A percentile compares a stretch with the other conserved stretches of the same genome.
These are phyloP conservation scores for Saccharomycopsis babjevae DNA, from an alignment of 805 yeast species.

Conservation along the genomic window DNA sequence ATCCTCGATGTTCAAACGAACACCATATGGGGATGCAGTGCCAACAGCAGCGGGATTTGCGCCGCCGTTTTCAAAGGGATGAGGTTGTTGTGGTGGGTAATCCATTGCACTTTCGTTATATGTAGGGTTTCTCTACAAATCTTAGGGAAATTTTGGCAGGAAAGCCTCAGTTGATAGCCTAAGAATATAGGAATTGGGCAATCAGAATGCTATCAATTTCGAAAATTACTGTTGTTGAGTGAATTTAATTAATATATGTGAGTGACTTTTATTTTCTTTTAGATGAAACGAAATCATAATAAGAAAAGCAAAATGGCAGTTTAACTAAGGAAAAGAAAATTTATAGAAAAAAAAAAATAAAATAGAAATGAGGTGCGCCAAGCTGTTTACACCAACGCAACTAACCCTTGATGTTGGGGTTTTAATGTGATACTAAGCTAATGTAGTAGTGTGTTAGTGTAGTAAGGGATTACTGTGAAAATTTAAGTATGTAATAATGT, in stretches of 20 bases:
- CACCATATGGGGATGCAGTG: not conserved
- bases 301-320: no score
- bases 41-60: not conserved
- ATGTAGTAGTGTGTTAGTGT: not conserved
- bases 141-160: no score
- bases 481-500: not conserved
- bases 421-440: no score
- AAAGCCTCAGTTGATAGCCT: no score
- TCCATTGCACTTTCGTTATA: not conserved
- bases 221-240: no score
- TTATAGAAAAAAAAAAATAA: not conserved
- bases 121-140: no score
- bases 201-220: no score
- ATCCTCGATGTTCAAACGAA: conserved; percentile 86
- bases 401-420: not conserved
- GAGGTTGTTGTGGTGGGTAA: not conserved
- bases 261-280: no score
- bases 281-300: no score
- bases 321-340: no score
- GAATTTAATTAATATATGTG: no score
- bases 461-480: not conserved
- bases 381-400: not conserved
- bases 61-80: not conserved
- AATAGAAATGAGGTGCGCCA: not conserved
- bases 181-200: no score